Conservation (phyloP, 257 asterid species). For the Salvia hispanica region DNA sequence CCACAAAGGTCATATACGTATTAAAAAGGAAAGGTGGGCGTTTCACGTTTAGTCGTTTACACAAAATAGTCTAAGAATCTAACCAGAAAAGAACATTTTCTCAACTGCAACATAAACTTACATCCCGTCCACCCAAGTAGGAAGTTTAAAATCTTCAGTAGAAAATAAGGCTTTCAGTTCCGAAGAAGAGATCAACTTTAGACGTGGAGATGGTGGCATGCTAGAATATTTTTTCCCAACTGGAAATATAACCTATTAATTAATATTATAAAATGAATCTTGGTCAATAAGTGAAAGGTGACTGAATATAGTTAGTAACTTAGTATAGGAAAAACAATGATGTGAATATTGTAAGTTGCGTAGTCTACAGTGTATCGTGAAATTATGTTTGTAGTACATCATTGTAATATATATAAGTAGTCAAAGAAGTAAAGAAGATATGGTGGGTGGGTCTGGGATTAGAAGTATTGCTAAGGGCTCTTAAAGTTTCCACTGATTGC, state of each 20-base stretch:
- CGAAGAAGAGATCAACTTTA: constrained; percentile 74
- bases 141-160: constrained; percentile 88
- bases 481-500: constrained; percentile 11
- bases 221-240: constrained; percentile 64
- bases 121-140: constrained; percentile 95
- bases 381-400: not conserved
- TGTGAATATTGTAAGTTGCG: constrained; percentile 2
- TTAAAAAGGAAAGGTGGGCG: not conserved
- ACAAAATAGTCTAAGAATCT: not conserved
- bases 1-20: constrained; percentile 15
- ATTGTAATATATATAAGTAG: constrained; percentile 9
- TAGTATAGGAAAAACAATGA: constrained; percentile 18
- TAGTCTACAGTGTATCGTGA: constrained; percentile 1
- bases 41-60: not conserved
- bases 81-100: constrained; percentile 25
- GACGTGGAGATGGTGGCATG: constrained; percentile 68
- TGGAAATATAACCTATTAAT: constrained; percentile 74
- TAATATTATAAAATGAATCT: constrained; percentile 22
- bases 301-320: constrained; percentile 10
- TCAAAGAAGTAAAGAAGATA: constrained; percentile 21
- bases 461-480: not conserved
- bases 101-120: constrained; percentile 42
- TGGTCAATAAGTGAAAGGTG: constrained; percentile 15
- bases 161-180: constrained; percentile 80
- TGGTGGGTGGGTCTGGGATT: not conserved